phyloP scores from a whole-genome alignment of 2,329 filamentous ascomycete species.

The Periconia sp. region DNA sequence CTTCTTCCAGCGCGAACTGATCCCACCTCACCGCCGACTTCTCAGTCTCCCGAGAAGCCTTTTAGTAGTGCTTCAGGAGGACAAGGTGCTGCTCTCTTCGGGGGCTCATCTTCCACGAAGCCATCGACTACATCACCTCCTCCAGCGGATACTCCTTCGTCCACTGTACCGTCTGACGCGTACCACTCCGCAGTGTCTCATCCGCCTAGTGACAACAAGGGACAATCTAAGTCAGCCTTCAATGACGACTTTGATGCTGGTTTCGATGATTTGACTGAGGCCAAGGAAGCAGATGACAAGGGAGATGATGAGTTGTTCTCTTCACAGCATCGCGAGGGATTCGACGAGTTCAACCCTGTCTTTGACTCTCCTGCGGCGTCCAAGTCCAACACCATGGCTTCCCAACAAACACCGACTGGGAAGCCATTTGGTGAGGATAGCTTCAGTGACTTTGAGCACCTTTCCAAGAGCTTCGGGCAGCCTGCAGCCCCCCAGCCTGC shows the following conservation, averaged over 20 bases:
- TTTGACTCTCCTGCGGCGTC: conserved; percentile 71
- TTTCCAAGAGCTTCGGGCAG: conserved; percentile 49
- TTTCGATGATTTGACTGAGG: conserved; percentile 83
- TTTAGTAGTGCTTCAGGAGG: conserved; percentile 43
- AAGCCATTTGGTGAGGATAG: conserved; percentile 50
- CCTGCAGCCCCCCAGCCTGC: conserved; percentile 49
- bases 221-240: conserved; percentile 62
- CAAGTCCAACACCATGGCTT: conserved; percentile 55
- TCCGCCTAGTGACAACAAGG: conserved; percentile 40
- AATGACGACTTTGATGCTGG: conserved; percentile 78
- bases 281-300: conserved; percentile 71
- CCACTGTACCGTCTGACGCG: conserved; percentile 49
- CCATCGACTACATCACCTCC: conserved; percentile 45
- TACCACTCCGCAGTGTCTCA: conserved; percentile 51
- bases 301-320: conserved; percentile 82
- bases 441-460: conserved; percentile 58
- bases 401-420: conserved; percentile 49
- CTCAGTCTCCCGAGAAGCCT: conserved; percentile 46
- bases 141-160: conserved; percentile 47
- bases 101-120: conserved; percentile 41
- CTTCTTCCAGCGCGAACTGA: conserved; percentile 62
- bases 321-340: conserved; percentile 62
- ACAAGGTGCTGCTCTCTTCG: conserved; percentile 49
- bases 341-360: conserved; percentile 81
- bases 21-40: conserved; percentile 50